Evolutionary conservation across 306 rosid genomes (phyloP), one percentile per base, ranked within the genome.

Genomic region (Rosa persica): DNA sequence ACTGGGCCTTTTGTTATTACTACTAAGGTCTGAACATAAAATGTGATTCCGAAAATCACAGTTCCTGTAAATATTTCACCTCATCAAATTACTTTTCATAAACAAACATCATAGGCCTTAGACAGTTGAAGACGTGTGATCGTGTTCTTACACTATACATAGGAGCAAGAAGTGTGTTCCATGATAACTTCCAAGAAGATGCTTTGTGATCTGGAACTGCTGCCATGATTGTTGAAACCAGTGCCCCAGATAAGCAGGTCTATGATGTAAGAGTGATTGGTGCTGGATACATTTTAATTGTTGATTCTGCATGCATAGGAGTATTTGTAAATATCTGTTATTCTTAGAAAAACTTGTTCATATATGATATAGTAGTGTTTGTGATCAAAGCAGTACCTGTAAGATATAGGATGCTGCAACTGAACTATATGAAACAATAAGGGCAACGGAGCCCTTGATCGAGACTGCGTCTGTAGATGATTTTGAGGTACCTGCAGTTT

Each of bases 81-180:
- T 44, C 38, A 22, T 54, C 38, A 54, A 16, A 49, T 49, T 49
- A 52, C 36, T 20, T 34, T 71, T 49, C 40, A 67, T 36, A 34
- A 4, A 9, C 55, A 4, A 15, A 51, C 22, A 58, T 13, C 9
- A 30, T 30, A 10, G 22, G 2, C 12, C 51, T 51, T 19, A 30
- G 64, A 51, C 19, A 51, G 17, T 34, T 36, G 27, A 51, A 30
- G 42, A 5, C 8, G 12, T 39, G 66, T 3, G 27, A 34, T 39
- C 22, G 17, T 3, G 48, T 67, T 15, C 67, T 74, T 60, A 75
- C 78, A 39, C 42, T 70, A 34, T 75, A 70, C 13, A 79, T 1
- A 19, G 80, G 74, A 68, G 77, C 86, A 75, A 83, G 70, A 62
- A 83, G 75, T 16, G 83, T 34, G 70, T 79, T 39, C 81, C 81